Percentiles rank a stretch among this genome's conserved stretches.
Evolutionary conservation across 2,329 filamentous ascomycete species (phyloP).

Genomic region (Albophoma yamanashiensis): DNA sequence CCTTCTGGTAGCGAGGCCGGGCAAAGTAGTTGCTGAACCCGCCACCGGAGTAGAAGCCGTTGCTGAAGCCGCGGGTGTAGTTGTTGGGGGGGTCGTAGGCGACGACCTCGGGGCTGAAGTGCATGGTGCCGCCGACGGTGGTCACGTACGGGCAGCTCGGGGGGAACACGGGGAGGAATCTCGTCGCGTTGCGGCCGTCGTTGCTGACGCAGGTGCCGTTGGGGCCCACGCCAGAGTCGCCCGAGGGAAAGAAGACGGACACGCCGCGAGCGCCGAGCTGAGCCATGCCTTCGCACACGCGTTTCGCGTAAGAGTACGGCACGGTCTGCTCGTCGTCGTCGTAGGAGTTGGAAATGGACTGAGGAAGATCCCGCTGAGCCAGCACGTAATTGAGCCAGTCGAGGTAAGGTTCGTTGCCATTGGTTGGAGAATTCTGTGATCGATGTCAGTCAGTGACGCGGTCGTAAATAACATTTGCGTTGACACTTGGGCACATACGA

Average conservation of each 20-base stretch:
- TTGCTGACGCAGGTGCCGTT: neutral
- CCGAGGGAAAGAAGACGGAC: neutral
- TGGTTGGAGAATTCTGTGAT: neutral
- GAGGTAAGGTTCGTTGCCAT: neutral
- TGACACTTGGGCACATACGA: neutral
- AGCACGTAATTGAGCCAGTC: neutral
- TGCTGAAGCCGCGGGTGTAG: neutral
- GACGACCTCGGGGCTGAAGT: neutral
- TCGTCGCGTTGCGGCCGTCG: neutral
- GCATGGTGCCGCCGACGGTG: neutral
- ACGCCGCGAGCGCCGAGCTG: neutral
- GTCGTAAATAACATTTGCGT: neutral
- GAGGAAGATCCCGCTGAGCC: neutral
- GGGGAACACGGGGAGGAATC: neutral
- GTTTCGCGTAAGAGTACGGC: neutral
- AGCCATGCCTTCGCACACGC: neutral
- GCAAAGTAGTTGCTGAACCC: neutral
- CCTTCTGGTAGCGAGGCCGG: neutral
- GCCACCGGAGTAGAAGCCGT: neutral
- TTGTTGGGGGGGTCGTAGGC: neutral
- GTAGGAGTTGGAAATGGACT: neutral
- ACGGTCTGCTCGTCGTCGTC: neutral
- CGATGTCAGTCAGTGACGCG: neutral
- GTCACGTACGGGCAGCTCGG: neutral
- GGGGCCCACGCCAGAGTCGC: neutral